A percentile compares a stretch with the other conserved stretches of the same genome.
Conservation (phyloP, 2,329 filamentous ascomycete species). For the Pyrenophora graminea region DNA sequence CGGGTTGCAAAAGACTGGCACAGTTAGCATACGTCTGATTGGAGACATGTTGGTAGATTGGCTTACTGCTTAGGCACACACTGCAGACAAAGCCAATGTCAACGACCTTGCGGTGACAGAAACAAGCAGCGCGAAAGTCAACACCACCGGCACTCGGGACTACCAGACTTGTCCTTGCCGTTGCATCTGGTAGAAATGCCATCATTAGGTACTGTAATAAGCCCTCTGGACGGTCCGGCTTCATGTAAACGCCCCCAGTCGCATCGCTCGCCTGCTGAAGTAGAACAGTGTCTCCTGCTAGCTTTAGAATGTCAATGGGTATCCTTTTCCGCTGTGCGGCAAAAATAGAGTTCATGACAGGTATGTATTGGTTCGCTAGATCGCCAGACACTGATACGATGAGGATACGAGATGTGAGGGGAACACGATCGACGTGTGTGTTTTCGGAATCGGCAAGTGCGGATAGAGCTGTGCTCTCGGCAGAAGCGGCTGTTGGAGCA, state of each 20-base stretch:
- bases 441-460: slow-evolving; percentile 48
- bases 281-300: slow-evolving; percentile 86
- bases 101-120: slow-evolving; percentile 89
- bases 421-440: slow-evolving; percentile 45
- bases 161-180: slow-evolving; percentile 67
- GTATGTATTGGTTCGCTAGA: slow-evolving; percentile 88
- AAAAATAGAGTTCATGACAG: slow-evolving; percentile 98
- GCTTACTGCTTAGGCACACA: slow-evolving; percentile 82
- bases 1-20: slow-evolving; percentile 44
- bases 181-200: slow-evolving; percentile 78
- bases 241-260: slow-evolving; percentile 71
- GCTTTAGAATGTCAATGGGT: slow-evolving; percentile 87
- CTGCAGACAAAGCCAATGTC: slow-evolving; percentile 95
- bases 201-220: slow-evolving; percentile 94
- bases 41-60: slow-evolving; percentile 9
- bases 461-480: slow-evolving; percentile 51
- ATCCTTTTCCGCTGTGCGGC: slow-evolving; percentile 86
- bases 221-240: slow-evolving; percentile 58
- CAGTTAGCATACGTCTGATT: slow-evolving; percentile 6
- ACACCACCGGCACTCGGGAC: slow-evolving; percentile 82
- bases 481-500: slow-evolving; percentile 46
- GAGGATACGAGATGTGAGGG: slow-evolving; percentile 80
- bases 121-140: slow-evolving; percentile 97
- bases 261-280: slow-evolving; percentile 86
- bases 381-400: slow-evolving; percentile 89